Evolutionary conservation across 208 protist species (phyloP).

Genomic region (Acanthamoeba lenticulata): DNA sequence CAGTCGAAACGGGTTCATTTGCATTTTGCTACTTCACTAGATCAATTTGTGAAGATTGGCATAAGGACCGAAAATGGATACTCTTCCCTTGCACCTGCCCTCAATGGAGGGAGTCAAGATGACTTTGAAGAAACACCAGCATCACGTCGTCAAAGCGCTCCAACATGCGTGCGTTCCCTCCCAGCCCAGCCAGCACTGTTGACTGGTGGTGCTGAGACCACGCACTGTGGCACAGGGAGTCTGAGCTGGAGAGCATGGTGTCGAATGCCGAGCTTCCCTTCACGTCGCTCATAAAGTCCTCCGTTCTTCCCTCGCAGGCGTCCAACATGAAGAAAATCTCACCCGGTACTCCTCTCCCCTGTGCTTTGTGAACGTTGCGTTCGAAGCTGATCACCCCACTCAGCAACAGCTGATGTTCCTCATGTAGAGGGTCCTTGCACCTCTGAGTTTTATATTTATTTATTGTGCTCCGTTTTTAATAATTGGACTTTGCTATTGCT

Average conservation of each 20-base stretch:
- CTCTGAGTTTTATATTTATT: too few relatives aligned
- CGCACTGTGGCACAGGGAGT: neutral
- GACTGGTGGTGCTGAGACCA: neutral
- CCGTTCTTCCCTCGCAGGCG: constrained; percentile 27
- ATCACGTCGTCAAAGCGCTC: neutral
- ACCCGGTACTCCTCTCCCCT: neutral
- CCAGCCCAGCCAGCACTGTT: neutral
- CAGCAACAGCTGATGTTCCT: too few relatives aligned
- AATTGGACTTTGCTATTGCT: too few relatives aligned
- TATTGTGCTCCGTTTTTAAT: too few relatives aligned
- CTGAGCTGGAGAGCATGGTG: constrained; percentile 16
- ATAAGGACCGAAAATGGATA: too few relatives aligned
- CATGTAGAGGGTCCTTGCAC: too few relatives aligned
- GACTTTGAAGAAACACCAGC: constrained; percentile 27
- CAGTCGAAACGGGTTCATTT: too few relatives aligned
- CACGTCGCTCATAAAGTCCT: constrained; percentile 37
- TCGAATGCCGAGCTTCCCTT: constrained; percentile 16
- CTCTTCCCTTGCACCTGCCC: constrained; percentile 12
- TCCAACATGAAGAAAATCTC: constrained; percentile 26
- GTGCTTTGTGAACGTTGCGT: too few relatives aligned
- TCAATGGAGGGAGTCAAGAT: constrained; percentile 42
- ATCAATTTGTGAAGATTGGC: neutral
- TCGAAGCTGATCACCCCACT: too few relatives aligned
- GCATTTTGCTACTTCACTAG: too few relatives aligned
- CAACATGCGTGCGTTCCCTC: neutral